A percentile compares a stretch with the other conserved stretches of the same genome.
phyloP scores from a whole-genome alignment of 257 asterid genomes.

The Petunia axillaris region DNA sequence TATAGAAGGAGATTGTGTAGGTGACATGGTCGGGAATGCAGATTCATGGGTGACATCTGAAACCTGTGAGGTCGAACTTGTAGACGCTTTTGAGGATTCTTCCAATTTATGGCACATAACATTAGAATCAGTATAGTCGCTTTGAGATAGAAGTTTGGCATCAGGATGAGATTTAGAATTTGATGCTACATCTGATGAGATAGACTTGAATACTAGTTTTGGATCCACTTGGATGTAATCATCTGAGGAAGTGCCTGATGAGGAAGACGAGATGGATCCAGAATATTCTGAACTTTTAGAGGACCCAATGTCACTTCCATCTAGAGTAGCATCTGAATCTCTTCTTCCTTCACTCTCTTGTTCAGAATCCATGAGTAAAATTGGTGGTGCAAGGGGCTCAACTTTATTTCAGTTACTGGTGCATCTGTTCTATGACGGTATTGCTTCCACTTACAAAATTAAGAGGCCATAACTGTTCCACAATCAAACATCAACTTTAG shows the following conservation, averaged over 20 bases:
- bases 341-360: slow-evolving; percentile 31
- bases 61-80: slow-evolving; percentile 26
- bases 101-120: slow-evolving; percentile 31
- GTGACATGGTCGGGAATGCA: slow-evolving; percentile 35
- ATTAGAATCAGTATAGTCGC: slow-evolving; percentile 27
- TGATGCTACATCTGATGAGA: slow-evolving; percentile 29
- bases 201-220: slow-evolving; percentile 29
- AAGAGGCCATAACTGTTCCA: slow-evolving; percentile 47
- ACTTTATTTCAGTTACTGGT: slow-evolving; percentile 23
- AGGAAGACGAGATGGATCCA: slow-evolving; percentile 37
- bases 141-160: slow-evolving; percentile 23
- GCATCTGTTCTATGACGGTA: slow-evolving; percentile 30
- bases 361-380: slow-evolving; percentile 31
- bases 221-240: slow-evolving; percentile 42
- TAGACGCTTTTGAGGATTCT: slow-evolving; percentile 12
- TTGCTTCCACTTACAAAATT: slow-evolving; percentile 33
- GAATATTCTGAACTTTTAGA: slow-evolving; percentile 42
- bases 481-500: background rate
- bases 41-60: slow-evolving; percentile 28
- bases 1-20: slow-evolving; percentile 37
- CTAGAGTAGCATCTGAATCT: slow-evolving; percentile 30
- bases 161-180: slow-evolving; percentile 23
- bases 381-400: slow-evolving; percentile 29
- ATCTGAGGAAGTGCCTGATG: slow-evolving; percentile 38
- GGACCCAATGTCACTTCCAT: slow-evolving; percentile 29